Percentiles rank a stretch among this genome's conserved stretches.
Conservation (phyloP, 306 rosid species). For the Fragaria iinumae region DNA sequence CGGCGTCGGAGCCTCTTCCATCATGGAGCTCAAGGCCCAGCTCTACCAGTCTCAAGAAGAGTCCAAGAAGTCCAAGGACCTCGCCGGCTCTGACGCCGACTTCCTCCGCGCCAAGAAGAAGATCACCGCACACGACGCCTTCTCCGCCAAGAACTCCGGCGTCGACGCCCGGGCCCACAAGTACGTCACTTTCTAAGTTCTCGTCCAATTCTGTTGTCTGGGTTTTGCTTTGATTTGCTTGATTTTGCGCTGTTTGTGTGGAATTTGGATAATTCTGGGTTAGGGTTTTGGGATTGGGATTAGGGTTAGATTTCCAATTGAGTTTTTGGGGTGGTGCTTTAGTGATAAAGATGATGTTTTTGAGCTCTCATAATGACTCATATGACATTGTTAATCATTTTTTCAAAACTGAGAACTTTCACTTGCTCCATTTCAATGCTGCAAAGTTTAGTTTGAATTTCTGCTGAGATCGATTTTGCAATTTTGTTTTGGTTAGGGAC, state of each 20-base stretch:
- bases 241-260: neutral
- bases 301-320: neutral
- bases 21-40: constrained; percentile 86
- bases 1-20: constrained; percentile 89
- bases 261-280: neutral
- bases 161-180: constrained; percentile 81
- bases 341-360: neutral
- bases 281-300: constrained; percentile 1
- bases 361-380: neutral
- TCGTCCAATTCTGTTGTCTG: neutral
- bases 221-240: neutral
- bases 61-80: constrained; percentile 65
- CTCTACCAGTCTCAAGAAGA: constrained; percentile 89
- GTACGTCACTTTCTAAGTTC: constrained; percentile 27
- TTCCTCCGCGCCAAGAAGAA: constrained; percentile 75
- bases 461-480: neutral
- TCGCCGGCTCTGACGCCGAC: constrained; percentile 53
- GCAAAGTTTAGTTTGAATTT: neutral
- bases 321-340: neutral
- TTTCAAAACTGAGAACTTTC: too few species aligned
- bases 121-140: constrained; percentile 42
- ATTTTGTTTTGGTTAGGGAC: constrained; percentile 48
- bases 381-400: neutral
- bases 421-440: neutral
- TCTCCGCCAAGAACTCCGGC: constrained; percentile 70